These are phyloP conservation scores for Amaranthus cruentus DNA, from an alignment of 148 eudicot species.

Conservation along the genomic window DNA sequence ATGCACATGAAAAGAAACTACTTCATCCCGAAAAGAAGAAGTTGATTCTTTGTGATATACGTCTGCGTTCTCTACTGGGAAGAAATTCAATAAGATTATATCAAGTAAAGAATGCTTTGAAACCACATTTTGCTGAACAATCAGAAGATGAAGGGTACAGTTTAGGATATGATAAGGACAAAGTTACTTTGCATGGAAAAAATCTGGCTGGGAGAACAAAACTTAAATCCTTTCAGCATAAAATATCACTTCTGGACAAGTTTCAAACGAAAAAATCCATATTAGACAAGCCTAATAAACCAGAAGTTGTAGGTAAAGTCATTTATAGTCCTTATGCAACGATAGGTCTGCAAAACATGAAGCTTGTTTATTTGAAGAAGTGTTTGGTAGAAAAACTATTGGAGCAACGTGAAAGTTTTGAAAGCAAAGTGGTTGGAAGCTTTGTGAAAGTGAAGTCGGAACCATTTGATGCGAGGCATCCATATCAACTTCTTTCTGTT, in stretches of 20 bases:
- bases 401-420: constrained; percentile 53
- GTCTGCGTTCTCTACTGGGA: constrained; percentile 53
- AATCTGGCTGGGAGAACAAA: constrained; percentile 39
- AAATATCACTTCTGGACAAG: constrained; percentile 28
- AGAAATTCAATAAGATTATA: constrained; percentile 49
- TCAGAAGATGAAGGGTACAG: constrained; percentile 50
- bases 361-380: constrained; percentile 71
- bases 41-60: constrained; percentile 59
- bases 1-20: constrained; percentile 57
- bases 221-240: constrained; percentile 21
- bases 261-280: constrained; percentile 19
- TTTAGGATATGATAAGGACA: constrained; percentile 36
- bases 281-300: constrained; percentile 23
- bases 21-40: constrained; percentile 62
- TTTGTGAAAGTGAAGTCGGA: constrained; percentile 74
- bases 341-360: constrained; percentile 55
- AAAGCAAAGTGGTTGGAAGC: constrained; percentile 64
- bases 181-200: constrained; percentile 26
- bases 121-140: constrained; percentile 52
- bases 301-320: constrained; percentile 18
- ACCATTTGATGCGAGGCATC: constrained; percentile 33
- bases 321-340: constrained; percentile 51
- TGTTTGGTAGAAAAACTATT: constrained; percentile 51
- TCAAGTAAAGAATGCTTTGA: constrained; percentile 58
- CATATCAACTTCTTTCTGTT: constrained; percentile 64